phyloP scores from a whole-genome alignment of 2,329 filamentous ascomycete species.

The Apiospora koreana region DNA sequence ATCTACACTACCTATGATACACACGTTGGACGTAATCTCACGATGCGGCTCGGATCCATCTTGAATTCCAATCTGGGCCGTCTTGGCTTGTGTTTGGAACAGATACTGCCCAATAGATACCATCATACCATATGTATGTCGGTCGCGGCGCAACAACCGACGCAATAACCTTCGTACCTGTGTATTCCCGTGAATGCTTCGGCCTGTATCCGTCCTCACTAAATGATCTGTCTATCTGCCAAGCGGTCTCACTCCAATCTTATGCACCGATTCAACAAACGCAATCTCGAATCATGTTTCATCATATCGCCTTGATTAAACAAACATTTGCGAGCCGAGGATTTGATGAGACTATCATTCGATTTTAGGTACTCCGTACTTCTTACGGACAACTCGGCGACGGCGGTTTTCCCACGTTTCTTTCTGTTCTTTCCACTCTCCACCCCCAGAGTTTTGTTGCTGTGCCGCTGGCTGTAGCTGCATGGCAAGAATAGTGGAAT shows the following conservation, averaged over 20 bases:
- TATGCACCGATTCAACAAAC: not conserved
- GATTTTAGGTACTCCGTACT: too few relatives aligned
- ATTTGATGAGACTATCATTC: not conserved
- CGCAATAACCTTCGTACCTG: not conserved
- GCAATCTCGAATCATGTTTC: not conserved
- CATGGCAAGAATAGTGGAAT: not conserved
- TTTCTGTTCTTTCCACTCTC: not conserved
- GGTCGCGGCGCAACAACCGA: too few relatives aligned
- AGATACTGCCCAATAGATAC: not conserved
- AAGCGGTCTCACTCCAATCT: not conserved
- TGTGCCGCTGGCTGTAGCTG: too few relatives aligned
- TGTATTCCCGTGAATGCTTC: not conserved
- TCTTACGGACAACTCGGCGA: not conserved
- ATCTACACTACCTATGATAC: not conserved
- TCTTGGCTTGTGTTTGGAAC: not conserved
- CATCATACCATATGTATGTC: not conserved
- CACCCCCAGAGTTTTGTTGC: constrained; percentile 1
- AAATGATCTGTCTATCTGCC: not conserved
- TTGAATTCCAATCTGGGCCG: not conserved
- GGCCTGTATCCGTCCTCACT: not conserved
- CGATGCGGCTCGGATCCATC: not conserved
- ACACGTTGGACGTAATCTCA: not conserved
- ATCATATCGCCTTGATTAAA: not conserved
- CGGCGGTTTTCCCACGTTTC: not conserved
- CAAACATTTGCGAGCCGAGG: not conserved